phyloP scores from a whole-genome alignment of 2,329 filamentous ascomycete species.

The Trichoderma asperellum region DNA sequence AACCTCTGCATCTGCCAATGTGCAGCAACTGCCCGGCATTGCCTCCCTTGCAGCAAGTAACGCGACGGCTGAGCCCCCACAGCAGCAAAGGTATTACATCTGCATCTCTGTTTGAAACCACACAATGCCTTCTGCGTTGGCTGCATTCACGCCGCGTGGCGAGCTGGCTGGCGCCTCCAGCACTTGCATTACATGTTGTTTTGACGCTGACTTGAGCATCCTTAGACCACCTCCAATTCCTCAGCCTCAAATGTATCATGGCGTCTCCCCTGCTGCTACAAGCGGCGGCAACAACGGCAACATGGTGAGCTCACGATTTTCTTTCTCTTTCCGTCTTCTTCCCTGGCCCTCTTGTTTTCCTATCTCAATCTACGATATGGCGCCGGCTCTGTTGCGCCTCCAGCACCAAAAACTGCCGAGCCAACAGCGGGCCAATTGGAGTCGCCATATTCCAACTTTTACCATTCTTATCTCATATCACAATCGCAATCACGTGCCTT shows the following conservation, averaged over 20 bases:
- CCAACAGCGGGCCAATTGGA: conserved; percentile 27
- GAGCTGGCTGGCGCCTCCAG: not conserved
- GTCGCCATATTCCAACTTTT: conserved; percentile 26
- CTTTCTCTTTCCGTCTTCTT: not conserved
- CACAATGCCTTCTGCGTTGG: not conserved
- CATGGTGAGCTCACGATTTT: conserved; percentile 43
- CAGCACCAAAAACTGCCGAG: conserved; percentile 19
- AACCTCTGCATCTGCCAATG: conserved; percentile 47
- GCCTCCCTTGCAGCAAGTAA: conserved; percentile 50
- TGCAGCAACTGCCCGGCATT: conserved; percentile 53
- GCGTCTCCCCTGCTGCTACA: conserved; percentile 46
- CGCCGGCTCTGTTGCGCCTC: conserved; percentile 14
- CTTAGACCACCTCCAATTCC: conserved; percentile 25
- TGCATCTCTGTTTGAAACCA: not conserved
- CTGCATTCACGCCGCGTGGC: not conserved
- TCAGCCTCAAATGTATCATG: conserved; percentile 26
- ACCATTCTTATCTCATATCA: conserved; percentile 29
- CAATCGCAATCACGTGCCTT: conserved; percentile 29
- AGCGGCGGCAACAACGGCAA: conserved; percentile 46
- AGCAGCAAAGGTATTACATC: conserved; percentile 39
- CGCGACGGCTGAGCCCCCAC: conserved; percentile 47
- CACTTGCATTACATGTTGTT: not conserved
- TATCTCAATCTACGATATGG: not conserved
- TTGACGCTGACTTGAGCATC: conserved; percentile 12
- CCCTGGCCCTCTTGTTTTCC: not conserved